Evolutionary conservation across 805 yeast genomes (phyloP).

Genomic region (Candida germanica): DNA sequence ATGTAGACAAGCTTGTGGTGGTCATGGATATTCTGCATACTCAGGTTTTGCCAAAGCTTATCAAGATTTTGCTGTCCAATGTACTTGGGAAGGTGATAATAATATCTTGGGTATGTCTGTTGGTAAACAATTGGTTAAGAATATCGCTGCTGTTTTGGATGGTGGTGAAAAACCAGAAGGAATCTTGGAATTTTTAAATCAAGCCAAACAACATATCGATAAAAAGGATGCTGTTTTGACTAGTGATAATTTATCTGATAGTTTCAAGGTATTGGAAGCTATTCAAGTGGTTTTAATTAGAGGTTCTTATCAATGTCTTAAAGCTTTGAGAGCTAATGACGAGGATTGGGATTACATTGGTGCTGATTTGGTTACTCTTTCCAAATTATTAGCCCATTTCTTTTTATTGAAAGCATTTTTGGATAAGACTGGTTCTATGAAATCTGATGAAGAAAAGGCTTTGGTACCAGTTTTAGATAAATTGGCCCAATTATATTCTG

Average conservation of each 20-base stretch:
- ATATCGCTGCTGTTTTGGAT: constrained; percentile 25
- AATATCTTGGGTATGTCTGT: constrained; percentile 42
- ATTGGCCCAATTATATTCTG: constrained; percentile 33
- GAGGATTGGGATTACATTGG: constrained; percentile 37
- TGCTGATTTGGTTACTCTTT: constrained; percentile 36
- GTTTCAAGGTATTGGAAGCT: constrained; percentile 33
- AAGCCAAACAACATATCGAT: constrained; percentile 18
- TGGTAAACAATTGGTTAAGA: constrained; percentile 39
- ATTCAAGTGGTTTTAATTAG: constrained; percentile 39
- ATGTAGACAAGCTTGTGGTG: constrained; percentile 46
- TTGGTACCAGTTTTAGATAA: constrained; percentile 28
- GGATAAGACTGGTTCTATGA: constrained; percentile 21
- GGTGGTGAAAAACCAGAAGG: constrained; percentile 31
- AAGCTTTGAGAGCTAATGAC: constrained; percentile 21
- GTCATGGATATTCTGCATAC: constrained; percentile 46
- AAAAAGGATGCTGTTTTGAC: constrained; percentile 28
- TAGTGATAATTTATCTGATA: constrained; percentile 23
- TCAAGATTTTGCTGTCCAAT: constrained; percentile 46
- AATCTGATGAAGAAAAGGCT: constrained; percentile 18
- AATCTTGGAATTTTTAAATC: constrained; percentile 34
- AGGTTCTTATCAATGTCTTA: constrained; percentile 27
- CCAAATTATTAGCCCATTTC: constrained; percentile 43
- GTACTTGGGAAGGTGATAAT: constrained; percentile 51
- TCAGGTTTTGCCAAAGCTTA: constrained; percentile 44
- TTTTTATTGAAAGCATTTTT: constrained; percentile 35